Conservation (phyloP, 768 basidiomycete genomes). For the Collybiopsis confluens region DNA sequence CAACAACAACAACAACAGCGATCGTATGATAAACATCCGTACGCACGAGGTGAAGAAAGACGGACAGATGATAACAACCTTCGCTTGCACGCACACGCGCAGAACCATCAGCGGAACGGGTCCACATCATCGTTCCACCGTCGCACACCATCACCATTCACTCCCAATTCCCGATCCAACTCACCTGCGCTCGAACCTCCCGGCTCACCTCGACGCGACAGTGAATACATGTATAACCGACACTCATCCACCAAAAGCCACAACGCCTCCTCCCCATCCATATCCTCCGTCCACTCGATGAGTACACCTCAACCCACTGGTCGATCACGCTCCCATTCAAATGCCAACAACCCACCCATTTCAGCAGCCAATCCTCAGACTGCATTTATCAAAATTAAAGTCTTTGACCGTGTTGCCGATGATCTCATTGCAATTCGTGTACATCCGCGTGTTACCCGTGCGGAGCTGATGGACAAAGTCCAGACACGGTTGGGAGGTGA, state of each 20-base stretch:
- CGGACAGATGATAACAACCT: slow-evolving; percentile 34
- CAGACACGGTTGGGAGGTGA: slow-evolving; percentile 79
- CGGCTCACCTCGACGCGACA: slow-evolving; percentile 25
- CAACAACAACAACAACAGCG: slow-evolving; percentile 37
- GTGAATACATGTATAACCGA: background rate
- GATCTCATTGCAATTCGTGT: slow-evolving; percentile 97
- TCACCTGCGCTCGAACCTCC: slow-evolving; percentile 34
- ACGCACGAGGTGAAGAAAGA: slow-evolving; percentile 28
- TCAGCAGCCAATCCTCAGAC: slow-evolving; percentile 76
- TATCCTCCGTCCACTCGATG: slow-evolving; percentile 43
- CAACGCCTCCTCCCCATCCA: slow-evolving; percentile 35
- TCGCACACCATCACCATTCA: slow-evolving; percentile 32
- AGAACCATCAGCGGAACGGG: slow-evolving; percentile 48
- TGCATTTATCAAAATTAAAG: slow-evolving; percentile 97
- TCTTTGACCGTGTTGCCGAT: slow-evolving; percentile 89
- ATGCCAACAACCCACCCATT: slow-evolving; percentile 64
- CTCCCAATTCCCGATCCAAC: slow-evolving; percentile 29
- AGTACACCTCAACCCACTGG: slow-evolving; percentile 37
- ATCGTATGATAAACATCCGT: slow-evolving; percentile 36
- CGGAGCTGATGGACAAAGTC: slow-evolving; percentile 89
- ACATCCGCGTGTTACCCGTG: slow-evolving; percentile 83
- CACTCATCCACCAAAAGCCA: slow-evolving; percentile 2
- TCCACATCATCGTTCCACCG: slow-evolving; percentile 45
- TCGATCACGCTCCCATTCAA: slow-evolving; percentile 58
- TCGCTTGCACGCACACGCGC: slow-evolving; percentile 37